These are phyloP conservation scores for Nemania diffusa DNA, from an alignment of 2,329 filamentous ascomycete genomes.

Conservation along the genomic window DNA sequence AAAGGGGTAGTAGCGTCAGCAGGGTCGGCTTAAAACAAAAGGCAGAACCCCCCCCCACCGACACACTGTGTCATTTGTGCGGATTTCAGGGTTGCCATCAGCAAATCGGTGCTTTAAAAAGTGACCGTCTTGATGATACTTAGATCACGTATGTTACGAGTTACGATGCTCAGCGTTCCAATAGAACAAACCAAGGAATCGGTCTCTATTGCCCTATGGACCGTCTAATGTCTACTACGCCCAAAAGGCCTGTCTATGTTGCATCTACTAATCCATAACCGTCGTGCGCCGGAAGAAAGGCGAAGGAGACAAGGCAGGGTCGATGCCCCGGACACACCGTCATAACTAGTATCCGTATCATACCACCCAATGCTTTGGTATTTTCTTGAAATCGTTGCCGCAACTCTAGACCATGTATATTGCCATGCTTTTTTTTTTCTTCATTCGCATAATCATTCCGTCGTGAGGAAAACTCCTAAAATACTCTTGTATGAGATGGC, in stretches of 20 bases:
- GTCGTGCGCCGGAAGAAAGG: conserved; percentile 13
- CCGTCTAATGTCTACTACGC: conserved; percentile 30
- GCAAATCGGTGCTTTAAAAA: conserved; percentile 6
- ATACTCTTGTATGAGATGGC: conserved; percentile 25
- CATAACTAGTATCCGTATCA: conserved; percentile 8
- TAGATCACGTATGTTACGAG: conserved; percentile 37
- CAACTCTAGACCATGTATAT: conserved; percentile 30
- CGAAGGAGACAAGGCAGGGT: conserved; percentile 13
- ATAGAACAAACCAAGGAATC: conserved; percentile 26
- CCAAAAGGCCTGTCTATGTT: conserved; percentile 33
- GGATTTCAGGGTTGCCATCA: conserved; percentile 1
- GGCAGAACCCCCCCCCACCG: neutral
- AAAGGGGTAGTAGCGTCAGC: conserved; percentile 10
- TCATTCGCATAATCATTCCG: conserved; percentile 22
- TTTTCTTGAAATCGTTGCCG: conserved; percentile 20
- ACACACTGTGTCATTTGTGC: conserved; percentile 6
- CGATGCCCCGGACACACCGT: conserved; percentile 2
- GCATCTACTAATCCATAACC: conserved; percentile 26
- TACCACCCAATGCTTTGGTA: conserved; percentile 10
- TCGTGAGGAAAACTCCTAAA: conserved; percentile 19
- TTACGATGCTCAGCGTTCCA: conserved; percentile 25
- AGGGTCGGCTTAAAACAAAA: neutral
- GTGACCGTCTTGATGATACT: conserved; percentile 18
- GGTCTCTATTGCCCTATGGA: conserved; percentile 28
- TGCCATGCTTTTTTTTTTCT: conserved; percentile 9